Evolutionary conservation across 371 early-diverging fungal species (phyloP), one percentile per base, ranked within the genome.

Genomic region (Mortierella sp.): DNA sequence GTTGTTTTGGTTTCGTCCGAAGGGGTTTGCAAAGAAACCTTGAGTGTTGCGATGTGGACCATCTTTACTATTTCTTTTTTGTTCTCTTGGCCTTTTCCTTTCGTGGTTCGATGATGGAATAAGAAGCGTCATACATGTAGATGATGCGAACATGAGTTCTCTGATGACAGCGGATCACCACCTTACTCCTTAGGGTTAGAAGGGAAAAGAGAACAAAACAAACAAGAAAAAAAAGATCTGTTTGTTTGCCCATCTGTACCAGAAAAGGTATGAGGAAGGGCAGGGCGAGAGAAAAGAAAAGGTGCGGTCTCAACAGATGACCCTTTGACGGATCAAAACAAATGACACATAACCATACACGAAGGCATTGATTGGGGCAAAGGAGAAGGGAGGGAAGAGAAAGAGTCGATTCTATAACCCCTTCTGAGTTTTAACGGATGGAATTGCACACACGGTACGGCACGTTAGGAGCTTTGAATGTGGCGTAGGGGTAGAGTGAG

Each of bases 341-440:
- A 68, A 68, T 68, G 44, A 68, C 68, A 68, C 42, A 68, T 42
- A 21, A 31, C 11, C 16, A 16, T 50, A 9, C 50, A 16, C 16
- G 16, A 16, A 50, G 16, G 19, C 14, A 34, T 34, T 63, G 28
- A 63, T 34, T 63, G 63, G 31, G 34, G 24, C 16, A 60, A 65
- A 42, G 50, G 34, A 21, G 8, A 34, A 3, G n/a, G 24, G 6
- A 26, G 42, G 42, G 42, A 38, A 5, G 42, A 38, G 42, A 38
- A 38, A 38, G 42, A 38, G 42, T 38, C 42, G 42, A 38, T 38
- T 38, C 42, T 5, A 38, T 5, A 9, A 34, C 48, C 28, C 31
- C 3, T 19, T 38, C 73, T 73, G 73, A 54, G 73, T 73, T 73
- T 54, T 38, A 73, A 73, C 50, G 60, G 50, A 3, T 50, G 50